Evolutionary conservation across 345 rosid genomes (phyloP), one percentile per base, ranked within the genome.

Genomic region (Brassica nigra): DNA sequence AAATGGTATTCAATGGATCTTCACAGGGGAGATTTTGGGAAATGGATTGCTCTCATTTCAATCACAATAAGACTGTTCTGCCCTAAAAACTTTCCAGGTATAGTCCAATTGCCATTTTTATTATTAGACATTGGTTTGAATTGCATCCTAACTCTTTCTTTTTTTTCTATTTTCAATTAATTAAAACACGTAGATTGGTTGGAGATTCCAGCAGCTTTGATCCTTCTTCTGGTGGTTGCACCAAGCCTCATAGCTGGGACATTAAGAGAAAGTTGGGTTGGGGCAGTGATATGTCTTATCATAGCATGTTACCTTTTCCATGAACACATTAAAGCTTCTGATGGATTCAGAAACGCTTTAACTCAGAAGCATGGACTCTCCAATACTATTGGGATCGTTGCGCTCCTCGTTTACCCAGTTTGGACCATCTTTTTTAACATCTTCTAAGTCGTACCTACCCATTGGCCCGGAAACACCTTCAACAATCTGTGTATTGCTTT

Each of bases 321-420:
- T 79, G 93, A 95, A 77, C 97, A 95, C 85, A 87, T 95, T 14
- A 88, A 94, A 54, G 97, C 99, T 16, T 83, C 98, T 2, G 99
- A 93, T 8, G 99, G 99, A 61, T 88, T 95, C 90, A 87, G 92
- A 64, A 90, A 91, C 63, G 83, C 97, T 8, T 88, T 95, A 42
- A 93, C 92, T 5, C 87, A 85, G 44, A 69, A 83, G 71, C 76
- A 91, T 66, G 97, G 98, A 58, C 79, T 93, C 73, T 91, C 98
- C 68, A 95, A 91, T 84, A 93, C 95, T 0, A 1, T 91, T 8
- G 98, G 99, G 8, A 90, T 95, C 76, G 78, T 91, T 72, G 86
- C 91, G 47, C 89, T 95, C 42, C 18, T 93, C 16, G 92, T 89
- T 76, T 95, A 89, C 83, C 98, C 99, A 2, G 64, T 86, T 47